Evolutionary conservation across 257 asterid species (phyloP), one percentile per base, ranked within the genome.

Genomic region (Ligustrum vulgare): DNA sequence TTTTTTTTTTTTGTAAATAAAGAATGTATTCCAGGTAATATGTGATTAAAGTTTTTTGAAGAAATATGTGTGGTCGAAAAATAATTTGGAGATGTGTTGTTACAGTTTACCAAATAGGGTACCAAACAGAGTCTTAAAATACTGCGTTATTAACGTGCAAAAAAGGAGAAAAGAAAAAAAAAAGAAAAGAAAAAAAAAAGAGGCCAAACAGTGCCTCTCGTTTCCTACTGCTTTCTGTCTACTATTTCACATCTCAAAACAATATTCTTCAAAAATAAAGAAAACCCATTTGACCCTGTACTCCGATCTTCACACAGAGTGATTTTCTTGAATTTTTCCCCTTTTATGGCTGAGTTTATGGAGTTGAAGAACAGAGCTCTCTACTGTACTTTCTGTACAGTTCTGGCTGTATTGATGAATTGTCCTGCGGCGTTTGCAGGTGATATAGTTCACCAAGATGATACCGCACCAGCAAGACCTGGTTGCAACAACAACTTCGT

Each of bases 401-500:
- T 80, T 77, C 58, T 82, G 68, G 87, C 82, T 81, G 74, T 88
- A 72, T 68, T 87, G 65, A 32, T 75, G 43, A 80, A 80, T 82
- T 67, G 85, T 75, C 84, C 83, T 65, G 70, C 35, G 54, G 96
- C 86, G 16, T 82, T 80, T 81, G 97, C 90, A 13, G 97, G 97
- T 58, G 98, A 93, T 78, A 93, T 91, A 39, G 96, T 93, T 75
- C 98, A 90, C 82, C 93, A 83, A 58, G 98, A 91, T 83, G 93
- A 91, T 80, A 65, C 78, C 20, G 91, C 98, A 60, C 98, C 98
- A 2, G 87, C 79, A 79, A 84, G 91, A 66, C 96, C 96, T 74
- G 97, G 97, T 18, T 93, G 98, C 77, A 89, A 86, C 25, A 93
- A 93, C 82, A 87, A 91, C 82, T 93, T 91, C 82, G 98, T 93